These are phyloP conservation scores for Litsea cubeba DNA, from an alignment of 164 flowering plant genomes.

Conservation along the genomic window DNA sequence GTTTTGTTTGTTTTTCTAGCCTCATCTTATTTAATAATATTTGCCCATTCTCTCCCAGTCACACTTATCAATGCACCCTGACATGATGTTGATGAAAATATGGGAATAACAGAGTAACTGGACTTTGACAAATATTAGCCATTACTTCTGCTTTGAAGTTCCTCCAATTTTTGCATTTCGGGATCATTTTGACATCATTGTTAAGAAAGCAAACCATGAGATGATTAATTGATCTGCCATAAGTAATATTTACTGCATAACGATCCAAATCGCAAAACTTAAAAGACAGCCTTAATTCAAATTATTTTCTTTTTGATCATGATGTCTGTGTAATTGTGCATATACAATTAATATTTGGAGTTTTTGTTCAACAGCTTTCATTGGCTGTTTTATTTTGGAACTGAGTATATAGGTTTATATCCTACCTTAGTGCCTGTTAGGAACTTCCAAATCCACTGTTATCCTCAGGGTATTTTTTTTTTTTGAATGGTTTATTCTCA, in stretches of 20 bases:
- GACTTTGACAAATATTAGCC: neutral
- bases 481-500: constrained; percentile 17
- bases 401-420: neutral
- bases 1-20: too few relatives aligned
- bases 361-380: neutral
- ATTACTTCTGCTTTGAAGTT: neutral
- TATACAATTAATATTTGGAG: neutral
- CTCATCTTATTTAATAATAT: too few relatives aligned
- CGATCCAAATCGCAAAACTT: neutral
- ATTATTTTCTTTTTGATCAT: neutral
- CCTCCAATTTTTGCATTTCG: neutral
- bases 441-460: neutral
- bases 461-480: neutral
- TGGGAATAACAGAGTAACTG: too few relatives aligned
- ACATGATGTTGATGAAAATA: too few relatives aligned
- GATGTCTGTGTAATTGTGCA: neutral
- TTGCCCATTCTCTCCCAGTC: too few relatives aligned
- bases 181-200: neutral
- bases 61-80: too few relatives aligned
- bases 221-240: neutral
- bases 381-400: neutral
- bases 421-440: neutral
- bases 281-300: too few relatives aligned
- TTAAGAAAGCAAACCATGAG: neutral
- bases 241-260: neutral